phyloP scores from a whole-genome alignment of 2,329 filamentous ascomycete species.

The Colletotrichum navitas region DNA sequence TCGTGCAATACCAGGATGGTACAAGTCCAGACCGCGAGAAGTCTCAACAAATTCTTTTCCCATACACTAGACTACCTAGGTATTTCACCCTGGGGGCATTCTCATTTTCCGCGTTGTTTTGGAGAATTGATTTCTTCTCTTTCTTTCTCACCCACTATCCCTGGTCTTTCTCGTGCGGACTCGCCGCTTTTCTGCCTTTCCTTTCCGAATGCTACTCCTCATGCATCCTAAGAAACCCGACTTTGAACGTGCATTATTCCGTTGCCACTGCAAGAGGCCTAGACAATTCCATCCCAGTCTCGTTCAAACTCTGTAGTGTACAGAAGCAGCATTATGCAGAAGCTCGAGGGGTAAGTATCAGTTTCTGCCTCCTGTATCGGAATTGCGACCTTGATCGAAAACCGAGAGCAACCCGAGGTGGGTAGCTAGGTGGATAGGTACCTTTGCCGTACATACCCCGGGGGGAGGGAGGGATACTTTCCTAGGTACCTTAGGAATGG shows the following conservation, averaged over 20 bases:
- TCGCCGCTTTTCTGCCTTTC: constrained; percentile 24
- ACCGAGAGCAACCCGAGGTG: constrained; percentile 8
- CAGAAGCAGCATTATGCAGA: constrained; percentile 8
- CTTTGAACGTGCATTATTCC: constrained; percentile 18
- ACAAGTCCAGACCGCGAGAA: constrained; percentile 38
- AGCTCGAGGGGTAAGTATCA: constrained; percentile 2
- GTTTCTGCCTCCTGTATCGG: constrained; percentile 18
- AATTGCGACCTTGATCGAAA: constrained; percentile 27
- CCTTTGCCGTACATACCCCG: constrained; percentile 22
- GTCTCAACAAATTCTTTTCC: constrained; percentile 42
- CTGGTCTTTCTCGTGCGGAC: constrained; percentile 5
- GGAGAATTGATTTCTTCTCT: neutral
- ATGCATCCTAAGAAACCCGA: constrained; percentile 31
- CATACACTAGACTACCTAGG: constrained; percentile 8
- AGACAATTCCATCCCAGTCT: neutral
- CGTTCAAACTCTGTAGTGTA: neutral
- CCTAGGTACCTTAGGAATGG: constrained; percentile 19
- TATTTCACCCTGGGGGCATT: constrained; percentile 8
- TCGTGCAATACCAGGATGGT: constrained; percentile 37
- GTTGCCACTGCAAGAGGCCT: constrained; percentile 12
- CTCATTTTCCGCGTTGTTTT: constrained; percentile 6
- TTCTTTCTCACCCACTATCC: neutral
- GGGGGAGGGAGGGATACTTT: neutral
- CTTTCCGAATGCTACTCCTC: constrained; percentile 33
- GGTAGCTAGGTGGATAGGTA: constrained; percentile 11